Percentiles rank a stretch among this genome's conserved stretches.
Conservation (phyloP, 2,329 filamentous ascomycete genomes). For the Penicillium concentricum region DNA sequence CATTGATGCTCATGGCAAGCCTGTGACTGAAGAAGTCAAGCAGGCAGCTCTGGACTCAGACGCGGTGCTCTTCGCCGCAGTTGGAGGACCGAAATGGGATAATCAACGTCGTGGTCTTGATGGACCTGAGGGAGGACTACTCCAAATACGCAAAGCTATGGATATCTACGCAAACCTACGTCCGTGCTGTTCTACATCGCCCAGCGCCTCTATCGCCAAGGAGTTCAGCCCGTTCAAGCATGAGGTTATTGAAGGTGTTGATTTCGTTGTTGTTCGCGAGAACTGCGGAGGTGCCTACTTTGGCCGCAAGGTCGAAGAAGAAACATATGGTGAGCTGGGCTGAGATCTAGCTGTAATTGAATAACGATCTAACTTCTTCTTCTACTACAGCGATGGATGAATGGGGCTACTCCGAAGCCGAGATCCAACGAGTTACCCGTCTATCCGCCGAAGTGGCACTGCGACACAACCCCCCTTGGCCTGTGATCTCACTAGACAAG, state of each 20-base stretch:
- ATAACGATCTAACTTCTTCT: not conserved
- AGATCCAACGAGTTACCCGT: constrained; percentile 79
- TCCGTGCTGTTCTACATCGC: constrained; percentile 74
- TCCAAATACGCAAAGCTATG: constrained; percentile 83
- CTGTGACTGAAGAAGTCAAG: constrained; percentile 77
- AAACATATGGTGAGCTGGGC: constrained; percentile 32
- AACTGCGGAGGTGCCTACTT: constrained; percentile 47
- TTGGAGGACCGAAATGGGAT: constrained; percentile 91
- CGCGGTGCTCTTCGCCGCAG: constrained; percentile 83
- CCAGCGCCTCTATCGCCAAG: constrained; percentile 66
- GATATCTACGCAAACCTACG: constrained; percentile 86
- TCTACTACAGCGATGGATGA: constrained; percentile 59
- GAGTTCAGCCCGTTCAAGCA: constrained; percentile 80
- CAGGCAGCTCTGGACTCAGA: constrained; percentile 74
- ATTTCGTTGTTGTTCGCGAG: constrained; percentile 64
- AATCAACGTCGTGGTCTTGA: constrained; percentile 63
- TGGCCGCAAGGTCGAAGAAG: constrained; percentile 39
- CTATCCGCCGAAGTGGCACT: constrained; percentile 76
- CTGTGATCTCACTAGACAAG: constrained; percentile 85
- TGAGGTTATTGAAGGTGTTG: constrained; percentile 74
- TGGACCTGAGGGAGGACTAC: constrained; percentile 82
- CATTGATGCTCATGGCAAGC: constrained; percentile 73
- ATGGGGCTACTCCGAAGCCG: constrained; percentile 75
- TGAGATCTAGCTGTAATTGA: constrained; percentile 50
- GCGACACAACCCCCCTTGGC: constrained; percentile 66